A percentile compares a stretch with the other conserved stretches of the same genome.
Conservation (phyloP, 139 green algal species). For the Chlorella ohadii region DNA sequence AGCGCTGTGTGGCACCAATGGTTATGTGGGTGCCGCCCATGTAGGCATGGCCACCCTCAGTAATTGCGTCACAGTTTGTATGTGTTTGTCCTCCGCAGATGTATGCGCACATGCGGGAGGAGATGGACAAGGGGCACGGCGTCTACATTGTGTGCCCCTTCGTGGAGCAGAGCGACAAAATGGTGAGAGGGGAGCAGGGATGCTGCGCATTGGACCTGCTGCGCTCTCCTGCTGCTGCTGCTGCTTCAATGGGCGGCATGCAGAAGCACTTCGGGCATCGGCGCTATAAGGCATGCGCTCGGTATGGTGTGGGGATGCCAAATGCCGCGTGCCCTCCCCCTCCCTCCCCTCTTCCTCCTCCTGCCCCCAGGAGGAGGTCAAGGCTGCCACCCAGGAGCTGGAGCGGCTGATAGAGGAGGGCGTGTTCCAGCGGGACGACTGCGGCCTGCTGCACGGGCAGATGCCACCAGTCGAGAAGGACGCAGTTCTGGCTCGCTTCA, state of each 20-base stretch:
- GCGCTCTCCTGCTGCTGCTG: background rate
- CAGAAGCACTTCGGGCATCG: too few species aligned
- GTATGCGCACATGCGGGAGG: conserved; percentile 57
- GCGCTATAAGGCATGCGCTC: too few species aligned
- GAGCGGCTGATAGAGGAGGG: conserved; percentile 47
- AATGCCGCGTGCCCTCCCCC: background rate
- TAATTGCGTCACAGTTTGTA: too few species aligned
- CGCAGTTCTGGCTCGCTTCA: conserved; percentile 61
- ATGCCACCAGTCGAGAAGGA: conserved; percentile 72
- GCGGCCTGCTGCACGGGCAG: conserved; percentile 77
- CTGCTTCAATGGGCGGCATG: too few species aligned
- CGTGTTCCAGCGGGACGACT: conserved; percentile 49
- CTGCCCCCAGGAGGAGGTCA: conserved; percentile 46
- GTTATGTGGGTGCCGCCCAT: too few species aligned
- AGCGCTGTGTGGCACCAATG: too few species aligned
- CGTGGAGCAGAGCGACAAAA: conserved; percentile 54
- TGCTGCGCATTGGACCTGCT: too few species aligned
- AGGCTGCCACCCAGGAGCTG: conserved; percentile 37
- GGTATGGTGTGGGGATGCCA: too few species aligned
- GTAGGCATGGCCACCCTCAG: too few species aligned
- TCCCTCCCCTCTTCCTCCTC: background rate
- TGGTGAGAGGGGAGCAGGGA: background rate
- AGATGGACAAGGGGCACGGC: conserved; percentile 62
- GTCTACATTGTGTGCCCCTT: conserved; percentile 69
- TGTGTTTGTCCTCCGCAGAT: conserved; percentile 48